Base-by-base conservation (phyloP, 345 rosid species). In the Boechera stricta region DNA sequence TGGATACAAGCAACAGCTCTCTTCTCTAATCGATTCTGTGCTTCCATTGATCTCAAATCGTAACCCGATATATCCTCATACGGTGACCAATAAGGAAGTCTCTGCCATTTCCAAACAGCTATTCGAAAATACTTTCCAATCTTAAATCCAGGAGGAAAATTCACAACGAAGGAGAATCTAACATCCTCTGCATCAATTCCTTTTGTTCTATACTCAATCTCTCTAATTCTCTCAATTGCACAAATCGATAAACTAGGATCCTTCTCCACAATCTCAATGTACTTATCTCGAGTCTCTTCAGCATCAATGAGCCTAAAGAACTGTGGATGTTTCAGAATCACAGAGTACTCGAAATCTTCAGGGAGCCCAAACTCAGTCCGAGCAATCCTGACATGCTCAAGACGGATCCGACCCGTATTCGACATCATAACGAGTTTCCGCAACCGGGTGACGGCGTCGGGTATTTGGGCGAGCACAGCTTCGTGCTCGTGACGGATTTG, bases 31-130 rank as follows among this genome's bases (percentile, higher is more conserved):
- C 98, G 85, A 84, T 89, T 92, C 80, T 91, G 96, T 1, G 98
- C 96, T 85, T 95, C 98, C 38, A 93, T 51, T 0, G 99, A 89
- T 84, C 98, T 86, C 85, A 88, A 67, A 75, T 92, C 97, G 79
- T 94, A 94, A 5, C 93, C 91, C 0, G 89, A 88, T 28, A 95
- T 82, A 64, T 91, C 94, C 84, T 95, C 98, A 52, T 92, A 93
- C 0, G 99, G 98, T 0, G 97, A 95, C 98, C 98, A 92, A 74
- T 92, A 95, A 55, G 99, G 98, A 58, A 85, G 59, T 62, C 99
- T 81, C 72, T 91, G 99, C 99, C 98, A 92, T 80, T 92, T 92
- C 98, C 99, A 95, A 26, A 95, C 90, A 0, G 98, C 99, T 51
- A 92, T 90, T 57, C 91, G 78, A 52, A 87, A 95, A 67, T 91